Evolutionary conservation across 345 rosid species (phyloP).

Genomic region (Tarenaya hassleriana): DNA sequence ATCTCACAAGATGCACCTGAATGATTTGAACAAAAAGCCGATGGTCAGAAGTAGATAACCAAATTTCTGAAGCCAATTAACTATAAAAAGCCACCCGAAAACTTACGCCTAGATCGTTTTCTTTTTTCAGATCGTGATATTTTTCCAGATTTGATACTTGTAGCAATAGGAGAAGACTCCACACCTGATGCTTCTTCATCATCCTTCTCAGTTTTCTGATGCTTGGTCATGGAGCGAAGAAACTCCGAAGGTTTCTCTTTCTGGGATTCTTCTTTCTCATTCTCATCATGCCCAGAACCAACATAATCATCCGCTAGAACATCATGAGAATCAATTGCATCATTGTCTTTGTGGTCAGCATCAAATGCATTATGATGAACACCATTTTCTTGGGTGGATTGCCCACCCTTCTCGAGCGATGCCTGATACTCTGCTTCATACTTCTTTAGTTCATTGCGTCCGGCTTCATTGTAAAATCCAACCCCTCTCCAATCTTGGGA

Average conservation of each 20-base stretch:
- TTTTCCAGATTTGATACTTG: slow-evolving; percentile 38
- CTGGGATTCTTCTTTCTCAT: slow-evolving; percentile 18
- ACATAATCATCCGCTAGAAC: slow-evolving; percentile 35
- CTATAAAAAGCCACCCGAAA: slow-evolving; percentile 35
- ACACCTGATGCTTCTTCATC: slow-evolving; percentile 35
- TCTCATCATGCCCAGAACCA: slow-evolving; percentile 33
- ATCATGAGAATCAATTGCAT: slow-evolving; percentile 47
- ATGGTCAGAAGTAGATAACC: not conserved
- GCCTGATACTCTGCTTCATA: slow-evolving; percentile 69
- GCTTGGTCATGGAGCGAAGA: too few relatives aligned
- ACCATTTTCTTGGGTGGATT: slow-evolving; percentile 23
- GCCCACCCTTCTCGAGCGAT: slow-evolving; percentile 41
- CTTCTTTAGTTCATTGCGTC: slow-evolving; percentile 57
- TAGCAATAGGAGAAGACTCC: slow-evolving; percentile 26
- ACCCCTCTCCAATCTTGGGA: slow-evolving; percentile 26
- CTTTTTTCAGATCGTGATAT: slow-evolving; percentile 36
- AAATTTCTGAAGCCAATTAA: slow-evolving; percentile 1
- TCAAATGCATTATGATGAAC: slow-evolving; percentile 28
- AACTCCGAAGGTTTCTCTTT: slow-evolving; percentile 12
- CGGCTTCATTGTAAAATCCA: slow-evolving; percentile 69
- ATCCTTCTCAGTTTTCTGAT: slow-evolving; percentile 21
- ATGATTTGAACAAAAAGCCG: slow-evolving; percentile 18
- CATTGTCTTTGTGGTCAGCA: slow-evolving; percentile 41
- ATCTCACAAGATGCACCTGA: slow-evolving; percentile 71
- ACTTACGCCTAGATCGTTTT: slow-evolving; percentile 61